Conservation (phyloP, 768 basidiomycete species). For the Mycena vitilis region DNA sequence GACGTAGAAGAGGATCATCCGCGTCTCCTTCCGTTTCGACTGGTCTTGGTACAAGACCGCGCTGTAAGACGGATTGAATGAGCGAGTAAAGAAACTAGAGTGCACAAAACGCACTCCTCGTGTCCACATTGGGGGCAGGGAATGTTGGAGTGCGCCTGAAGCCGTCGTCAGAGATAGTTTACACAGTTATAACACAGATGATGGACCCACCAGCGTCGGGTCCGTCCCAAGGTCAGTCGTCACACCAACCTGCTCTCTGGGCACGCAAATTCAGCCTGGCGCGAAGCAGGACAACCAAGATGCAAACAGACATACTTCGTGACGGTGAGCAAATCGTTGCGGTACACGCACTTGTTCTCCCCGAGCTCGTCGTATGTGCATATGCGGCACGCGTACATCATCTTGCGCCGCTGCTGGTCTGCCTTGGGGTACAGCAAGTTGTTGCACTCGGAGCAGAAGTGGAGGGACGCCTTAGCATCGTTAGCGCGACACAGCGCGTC, state of each 20-base stretch:
- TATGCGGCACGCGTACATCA: conserved; percentile 93
- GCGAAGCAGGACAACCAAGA: not conserved
- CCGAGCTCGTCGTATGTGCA: conserved; percentile 88
- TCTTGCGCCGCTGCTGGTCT: conserved; percentile 83
- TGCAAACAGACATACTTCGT: conserved; percentile 81
- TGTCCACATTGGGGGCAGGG: conserved; percentile 85
- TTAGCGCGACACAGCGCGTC: not conserved
- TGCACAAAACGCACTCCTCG: conserved; percentile 72
- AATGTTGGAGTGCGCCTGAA: conserved; percentile 85
- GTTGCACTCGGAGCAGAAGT: conserved; percentile 96
- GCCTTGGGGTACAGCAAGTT: conserved; percentile 95
- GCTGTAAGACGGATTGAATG: conserved; percentile 55
- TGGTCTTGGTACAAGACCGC: conserved; percentile 97
- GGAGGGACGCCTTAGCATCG: conserved; percentile 74
- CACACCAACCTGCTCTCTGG: conserved; percentile 93
- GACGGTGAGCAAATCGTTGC: conserved; percentile 92
- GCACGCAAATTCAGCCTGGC: conserved; percentile 15
- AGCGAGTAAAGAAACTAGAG: conserved; percentile 1
- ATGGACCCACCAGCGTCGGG: conserved; percentile 78
- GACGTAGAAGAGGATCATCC: conserved; percentile 94
- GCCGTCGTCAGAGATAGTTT: conserved; percentile 3
- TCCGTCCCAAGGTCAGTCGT: conserved; percentile 90
- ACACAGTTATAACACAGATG: not conserved
- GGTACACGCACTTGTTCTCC: conserved; percentile 91
- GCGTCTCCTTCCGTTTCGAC: conserved; percentile 94